Conservation (phyloP, 2,329 filamentous ascomycete genomes). For the Pseudogymnoascus sp. region DNA sequence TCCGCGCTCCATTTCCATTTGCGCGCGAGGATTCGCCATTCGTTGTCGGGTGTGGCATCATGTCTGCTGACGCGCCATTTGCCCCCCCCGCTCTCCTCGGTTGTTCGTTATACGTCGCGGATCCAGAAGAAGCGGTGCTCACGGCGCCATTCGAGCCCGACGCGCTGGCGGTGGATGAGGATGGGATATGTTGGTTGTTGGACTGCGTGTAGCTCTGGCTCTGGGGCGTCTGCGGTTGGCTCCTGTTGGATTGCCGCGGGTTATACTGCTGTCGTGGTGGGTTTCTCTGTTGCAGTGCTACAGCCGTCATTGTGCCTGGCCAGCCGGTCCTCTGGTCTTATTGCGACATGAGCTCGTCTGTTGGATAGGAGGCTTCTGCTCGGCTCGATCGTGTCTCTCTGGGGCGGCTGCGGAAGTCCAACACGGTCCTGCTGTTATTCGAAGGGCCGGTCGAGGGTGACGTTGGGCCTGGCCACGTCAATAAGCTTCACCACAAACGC, state of each 20-base stretch:
- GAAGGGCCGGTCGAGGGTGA: background rate
- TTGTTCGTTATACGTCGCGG: constrained; percentile 1
- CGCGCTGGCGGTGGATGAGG: constrained; percentile 6
- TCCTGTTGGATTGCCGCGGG: constrained; percentile 20
- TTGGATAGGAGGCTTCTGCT: constrained; percentile 6
- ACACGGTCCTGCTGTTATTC: background rate
- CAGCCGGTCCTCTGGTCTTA: constrained; percentile 6
- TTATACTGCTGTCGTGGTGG: constrained; percentile 27
- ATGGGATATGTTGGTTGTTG: background rate
- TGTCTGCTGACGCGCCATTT: constrained; percentile 7
- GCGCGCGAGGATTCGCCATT: background rate
- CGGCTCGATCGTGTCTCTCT: background rate
- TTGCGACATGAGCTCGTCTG: constrained; percentile 7
- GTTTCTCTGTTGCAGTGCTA: constrained; percentile 28
- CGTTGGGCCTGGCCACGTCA: constrained; percentile 3
- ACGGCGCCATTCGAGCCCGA: constrained; percentile 11
- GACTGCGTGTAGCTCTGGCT: constrained; percentile 7
- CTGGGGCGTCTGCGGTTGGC: constrained; percentile 9
- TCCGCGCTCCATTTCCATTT: constrained; percentile 1
- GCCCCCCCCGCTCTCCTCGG: background rate
- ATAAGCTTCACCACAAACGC: constrained; percentile 1
- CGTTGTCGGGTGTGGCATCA: background rate
- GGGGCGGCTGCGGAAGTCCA: background rate
- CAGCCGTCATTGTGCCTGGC: constrained; percentile 30
- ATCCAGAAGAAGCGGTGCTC: background rate